Conservation (phyloP, 345 rosid genomes). For the Syzygium jambos region DNA sequence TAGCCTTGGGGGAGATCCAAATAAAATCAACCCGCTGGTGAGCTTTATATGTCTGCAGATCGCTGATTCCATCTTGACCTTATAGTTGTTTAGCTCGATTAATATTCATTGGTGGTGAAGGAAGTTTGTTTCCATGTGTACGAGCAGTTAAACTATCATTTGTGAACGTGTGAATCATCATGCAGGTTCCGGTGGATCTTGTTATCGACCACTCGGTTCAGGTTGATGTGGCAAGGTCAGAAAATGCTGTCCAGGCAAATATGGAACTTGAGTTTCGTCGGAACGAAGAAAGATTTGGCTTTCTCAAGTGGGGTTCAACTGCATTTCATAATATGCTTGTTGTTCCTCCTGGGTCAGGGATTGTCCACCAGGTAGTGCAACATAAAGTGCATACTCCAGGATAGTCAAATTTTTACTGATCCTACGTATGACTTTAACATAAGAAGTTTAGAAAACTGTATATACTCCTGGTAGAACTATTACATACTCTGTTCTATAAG, state of each 20-base stretch:
- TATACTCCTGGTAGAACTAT: not conserved
- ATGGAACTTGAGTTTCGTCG: slow-evolving; percentile 87
- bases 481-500: not conserved
- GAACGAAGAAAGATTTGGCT: slow-evolving; percentile 86
- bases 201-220: slow-evolving; percentile 95
- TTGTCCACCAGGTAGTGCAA: slow-evolving; percentile 76
- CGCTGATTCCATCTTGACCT: not conserved
- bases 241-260: slow-evolving; percentile 87
- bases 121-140: not conserved
- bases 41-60: slow-evolving; percentile 1
- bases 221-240: slow-evolving; percentile 90
- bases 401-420: not conserved
- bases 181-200: slow-evolving; percentile 95
- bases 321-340: slow-evolving; percentile 93
- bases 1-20: slow-evolving; percentile 55
- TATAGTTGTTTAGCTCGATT: not conserved
- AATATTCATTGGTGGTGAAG: not conserved
- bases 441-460: not conserved
- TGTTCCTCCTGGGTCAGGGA: slow-evolving; percentile 95
- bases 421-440: not conserved
- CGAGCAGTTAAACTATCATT: not conserved
- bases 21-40: slow-evolving; percentile 65
- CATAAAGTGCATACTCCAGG: not conserved
- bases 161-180: not conserved
- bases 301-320: slow-evolving; percentile 94